Evolutionary conservation across 1,139 yeast genomes (phyloP).

Genomic region (Suhomyces wounanorum): DNA sequence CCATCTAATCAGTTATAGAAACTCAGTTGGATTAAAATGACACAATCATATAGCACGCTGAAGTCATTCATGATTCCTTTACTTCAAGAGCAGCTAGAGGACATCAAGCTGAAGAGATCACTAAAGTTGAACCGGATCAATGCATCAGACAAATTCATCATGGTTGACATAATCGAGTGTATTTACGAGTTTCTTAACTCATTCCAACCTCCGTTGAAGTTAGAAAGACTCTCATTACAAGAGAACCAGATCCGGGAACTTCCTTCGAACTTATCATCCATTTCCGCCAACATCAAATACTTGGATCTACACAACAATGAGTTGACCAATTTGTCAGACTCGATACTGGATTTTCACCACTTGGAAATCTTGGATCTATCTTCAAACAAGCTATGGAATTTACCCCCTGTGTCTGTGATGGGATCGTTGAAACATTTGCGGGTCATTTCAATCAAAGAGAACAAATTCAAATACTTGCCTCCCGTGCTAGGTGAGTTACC

Average conservation of each 20-base stretch:
- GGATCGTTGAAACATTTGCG: constrained; percentile 44
- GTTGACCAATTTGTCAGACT: constrained; percentile 54
- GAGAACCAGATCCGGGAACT: constrained; percentile 50
- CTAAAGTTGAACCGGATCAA: constrained; percentile 18
- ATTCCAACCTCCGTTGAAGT: constrained; percentile 34
- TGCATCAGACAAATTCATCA: constrained; percentile 4
- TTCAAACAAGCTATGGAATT: constrained; percentile 47
- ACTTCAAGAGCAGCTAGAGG: constrained; percentile 21
- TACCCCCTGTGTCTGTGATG: constrained; percentile 33
- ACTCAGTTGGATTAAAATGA: neutral
- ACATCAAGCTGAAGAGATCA: constrained; percentile 17
- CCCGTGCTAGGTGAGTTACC: constrained; percentile 55
- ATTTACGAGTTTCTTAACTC: constrained; percentile 20
- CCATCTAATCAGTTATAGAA: neutral
- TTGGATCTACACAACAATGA: constrained; percentile 67
- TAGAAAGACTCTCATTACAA: constrained; percentile 57
- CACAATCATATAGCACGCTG: constrained; percentile 8
- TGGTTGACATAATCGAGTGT: constrained; percentile 19
- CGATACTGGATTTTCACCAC: constrained; percentile 39
- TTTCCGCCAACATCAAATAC: constrained; percentile 53
- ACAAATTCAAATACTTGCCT: constrained; percentile 59
- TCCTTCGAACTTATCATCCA: constrained; percentile 49
- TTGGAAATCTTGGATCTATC: constrained; percentile 74
- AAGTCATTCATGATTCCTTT: constrained; percentile 15
- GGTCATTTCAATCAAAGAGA: constrained; percentile 65